Base-by-base conservation (phyloP, 208 protist species). In the Leishmania major region DNA sequence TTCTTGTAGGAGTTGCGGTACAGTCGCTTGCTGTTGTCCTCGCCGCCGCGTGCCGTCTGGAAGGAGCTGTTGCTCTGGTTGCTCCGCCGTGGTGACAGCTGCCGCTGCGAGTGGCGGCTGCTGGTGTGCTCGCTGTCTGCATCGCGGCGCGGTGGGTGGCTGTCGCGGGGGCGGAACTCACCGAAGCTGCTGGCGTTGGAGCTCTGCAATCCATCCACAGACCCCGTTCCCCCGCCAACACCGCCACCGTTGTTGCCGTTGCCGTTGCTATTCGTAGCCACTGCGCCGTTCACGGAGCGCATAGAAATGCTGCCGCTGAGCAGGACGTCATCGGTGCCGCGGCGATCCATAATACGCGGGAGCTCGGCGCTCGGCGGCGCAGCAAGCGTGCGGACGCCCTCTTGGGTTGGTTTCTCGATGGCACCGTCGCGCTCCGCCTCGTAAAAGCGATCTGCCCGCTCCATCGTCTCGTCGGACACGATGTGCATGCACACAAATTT, bases 391-490 rank as follows among this genome's bases (percentile, higher is more conserved):
- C 57, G 8, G 55, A 28, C 15, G 76, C 59, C 15, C 19, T 80
- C 81, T 43, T 71, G 55, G 66, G 60, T 60, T 17, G 57, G 19
- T 55, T 78, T 80, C 49, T 80, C 70, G 22, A 79, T 84, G 47
- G 77, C 75, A 57, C 74, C 75, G 66, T 84, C 81, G 59, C 51
- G 49, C 77, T 84, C 76, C 47, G 49, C 57, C 35, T 43, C 81
- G 76, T 64, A 84, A 53, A 84, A 80, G 69, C 70, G 75, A 28
- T 84, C 81, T 1, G 81, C 81, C 1, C 76, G 57, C 49, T 80
- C 75, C 67, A 87, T 66, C 37, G 90, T 94, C 77, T 96, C 89
- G 75, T 90, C 83, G 1, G 92, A 93, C 25, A 97, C 66, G 7
- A 97, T 89, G 35, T 89, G 64, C 35, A 77, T 75, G 37, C 35